Evolutionary conservation across 495 filamentous ascomycete genomes (phyloP), one percentile per base, ranked within the genome.

Genomic region (Lophiostoma macrostomum): DNA sequence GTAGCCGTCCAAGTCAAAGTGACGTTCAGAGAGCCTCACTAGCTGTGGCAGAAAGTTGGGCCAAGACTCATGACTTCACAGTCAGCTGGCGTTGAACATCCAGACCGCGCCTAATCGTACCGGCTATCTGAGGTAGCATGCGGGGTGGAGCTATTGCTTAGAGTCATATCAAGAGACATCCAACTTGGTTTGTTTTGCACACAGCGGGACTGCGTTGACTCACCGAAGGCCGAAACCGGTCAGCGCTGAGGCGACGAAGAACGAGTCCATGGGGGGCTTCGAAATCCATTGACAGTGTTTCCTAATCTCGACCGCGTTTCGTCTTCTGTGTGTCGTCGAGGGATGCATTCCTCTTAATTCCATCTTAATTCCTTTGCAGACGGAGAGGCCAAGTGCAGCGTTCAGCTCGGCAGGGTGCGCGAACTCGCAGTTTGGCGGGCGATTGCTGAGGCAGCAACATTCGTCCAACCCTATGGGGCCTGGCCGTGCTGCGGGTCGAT

Each of bases 11-110:
- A 43, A 50, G 38, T 20, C 16, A 25, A 8, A 22, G 46, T 57
- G 46, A 57, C 46, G 46, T 50, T 50, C 11, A 24, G 29, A 38
- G 45, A 57, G 38, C 19, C 28, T 49, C 45, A 36, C 52, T 32
- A 43, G 12, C 10, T 46, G 42, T 18, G 11, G 38, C 37, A 42
- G 11, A 14, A 30, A 6, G 1, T 38, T 41, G 12, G 16, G 53
- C 46, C 53, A 57, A 57, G 53, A 37, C 28, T 16, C 7, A 36
- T 45, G 53, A 57, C 45, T 50, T 37, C 22, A 39, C 23, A n/a
- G 42, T 47, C 43, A 56, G 41, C 25, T 56, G 52, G 7, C 24
- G 5, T 18, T 18, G 11, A 39, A 18, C 7, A 14, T 41, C 52
- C 36, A 56, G 52, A 48, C 42, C 25, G 12, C 34, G 34, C 19